Percentiles rank a stretch among this genome's conserved stretches.
phyloP scores from a whole-genome alignment of 75 land plant species.

The Pinus albicaulis region DNA sequence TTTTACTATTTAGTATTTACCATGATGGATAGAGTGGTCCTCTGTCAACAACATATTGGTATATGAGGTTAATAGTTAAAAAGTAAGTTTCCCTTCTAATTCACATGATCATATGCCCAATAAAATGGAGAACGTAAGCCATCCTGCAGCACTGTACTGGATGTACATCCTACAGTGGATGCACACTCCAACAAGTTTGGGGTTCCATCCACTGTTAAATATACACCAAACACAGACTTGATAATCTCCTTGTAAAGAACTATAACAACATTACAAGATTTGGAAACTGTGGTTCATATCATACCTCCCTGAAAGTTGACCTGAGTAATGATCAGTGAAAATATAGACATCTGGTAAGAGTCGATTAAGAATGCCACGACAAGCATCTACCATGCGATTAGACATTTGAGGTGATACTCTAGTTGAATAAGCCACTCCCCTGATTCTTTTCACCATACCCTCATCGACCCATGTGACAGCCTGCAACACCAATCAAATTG shows the following conservation, averaged over 20 bases:
- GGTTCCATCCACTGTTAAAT: too few species aligned
- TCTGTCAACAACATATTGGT: not conserved
- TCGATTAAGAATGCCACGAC: conserved; percentile 82
- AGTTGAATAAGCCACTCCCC: conserved; percentile 86
- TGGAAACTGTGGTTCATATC: not conserved
- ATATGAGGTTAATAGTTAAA: not conserved
- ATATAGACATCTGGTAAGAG: conserved; percentile 91
- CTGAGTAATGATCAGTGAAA: conserved; percentile 82
- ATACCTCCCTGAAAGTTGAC: conserved; percentile 85
- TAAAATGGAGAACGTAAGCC: not conserved
- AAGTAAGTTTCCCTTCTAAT: not conserved
- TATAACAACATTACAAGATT: not conserved
- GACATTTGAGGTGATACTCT: conserved; percentile 78
- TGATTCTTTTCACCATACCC: conserved; percentile 94
- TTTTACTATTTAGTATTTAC: not conserved
- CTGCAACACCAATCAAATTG: conserved; percentile 25
- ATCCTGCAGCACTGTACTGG: too few species aligned
- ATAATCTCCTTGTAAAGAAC: not conserved
- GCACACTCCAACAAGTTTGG: not conserved
- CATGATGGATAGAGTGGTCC: not conserved
- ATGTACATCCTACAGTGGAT: not conserved
- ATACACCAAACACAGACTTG: too few species aligned
- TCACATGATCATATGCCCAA: not conserved
- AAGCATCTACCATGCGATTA: conserved; percentile 74
- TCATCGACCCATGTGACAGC: conserved; percentile 85